phyloP scores from a whole-genome alignment of 2,329 filamentous ascomycete species.

The Ambrosiella xylebori region DNA sequence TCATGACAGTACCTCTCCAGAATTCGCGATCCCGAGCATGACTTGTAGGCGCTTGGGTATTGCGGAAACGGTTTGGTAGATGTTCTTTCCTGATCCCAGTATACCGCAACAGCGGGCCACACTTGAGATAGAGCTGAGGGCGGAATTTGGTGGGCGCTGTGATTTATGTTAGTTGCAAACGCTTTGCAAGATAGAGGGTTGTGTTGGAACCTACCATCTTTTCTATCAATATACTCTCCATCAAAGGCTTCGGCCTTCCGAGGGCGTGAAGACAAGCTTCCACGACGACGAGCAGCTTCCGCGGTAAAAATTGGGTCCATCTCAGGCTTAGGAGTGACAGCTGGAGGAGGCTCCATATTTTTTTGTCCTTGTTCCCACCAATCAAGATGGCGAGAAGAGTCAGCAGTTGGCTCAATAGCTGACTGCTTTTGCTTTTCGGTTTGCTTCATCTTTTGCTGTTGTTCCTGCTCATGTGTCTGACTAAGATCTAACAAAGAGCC shows the following conservation, averaged over 20 bases:
- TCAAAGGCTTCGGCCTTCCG: slow-evolving; percentile 47
- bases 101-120: slow-evolving; percentile 78
- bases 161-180: not conserved
- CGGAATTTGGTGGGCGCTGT: slow-evolving; percentile 56
- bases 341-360: not conserved
- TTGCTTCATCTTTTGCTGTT: slow-evolving; percentile 14
- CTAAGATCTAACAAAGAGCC: slow-evolving; percentile 43
- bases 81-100: slow-evolving; percentile 61
- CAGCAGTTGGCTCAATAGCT: not conserved
- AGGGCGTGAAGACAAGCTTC: slow-evolving; percentile 30
- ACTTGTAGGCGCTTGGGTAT: slow-evolving; percentile 15
- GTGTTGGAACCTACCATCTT: slow-evolving; percentile 26
- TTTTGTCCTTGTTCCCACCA: slow-evolving; percentile 56
- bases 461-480: slow-evolving; percentile 13
- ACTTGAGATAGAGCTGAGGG: slow-evolving; percentile 70
- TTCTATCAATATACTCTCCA: slow-evolving; percentile 47
- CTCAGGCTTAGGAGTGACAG: not conserved
- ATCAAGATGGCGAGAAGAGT: slow-evolving; percentile 29
- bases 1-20: slow-evolving; percentile 91
- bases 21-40: slow-evolving; percentile 45
- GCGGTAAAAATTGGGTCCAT: not conserved
- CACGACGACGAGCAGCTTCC: slow-evolving; percentile 24
- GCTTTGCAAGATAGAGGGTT: not conserved
- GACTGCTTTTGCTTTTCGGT: slow-evolving; percentile 2
- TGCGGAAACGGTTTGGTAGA: slow-evolving; percentile 22